Evolutionary conservation across 306 rosid species (phyloP).

Genomic region (Begonia peltatifolia): DNA sequence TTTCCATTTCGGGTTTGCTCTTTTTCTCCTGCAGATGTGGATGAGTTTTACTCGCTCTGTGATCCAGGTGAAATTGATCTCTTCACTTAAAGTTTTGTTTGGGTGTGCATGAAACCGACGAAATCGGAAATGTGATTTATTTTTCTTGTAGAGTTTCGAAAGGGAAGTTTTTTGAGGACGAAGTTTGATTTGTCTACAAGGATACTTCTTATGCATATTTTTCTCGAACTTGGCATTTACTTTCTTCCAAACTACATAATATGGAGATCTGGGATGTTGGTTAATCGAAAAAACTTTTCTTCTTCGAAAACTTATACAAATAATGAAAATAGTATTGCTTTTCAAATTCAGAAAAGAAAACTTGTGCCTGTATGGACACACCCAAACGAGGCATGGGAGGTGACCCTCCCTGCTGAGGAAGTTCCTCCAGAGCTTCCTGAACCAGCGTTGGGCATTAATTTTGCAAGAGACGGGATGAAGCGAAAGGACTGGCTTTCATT

Average conservation of each 20-base stretch:
- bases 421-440: slow-evolving; percentile 54
- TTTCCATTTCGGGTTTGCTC: slow-evolving; percentile 5
- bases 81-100: neutral
- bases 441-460: slow-evolving; percentile 49
- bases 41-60: slow-evolving; percentile 34
- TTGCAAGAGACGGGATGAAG: slow-evolving; percentile 48
- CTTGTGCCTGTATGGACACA: slow-evolving; percentile 43
- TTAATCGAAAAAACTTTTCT: neutral
- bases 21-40: slow-evolving; percentile 26
- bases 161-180: too few species aligned
- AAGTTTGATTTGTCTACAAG: neutral
- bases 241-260: too few species aligned
- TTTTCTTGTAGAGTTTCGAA: too few species aligned
- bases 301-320: too few species aligned
- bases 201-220: too few species aligned
- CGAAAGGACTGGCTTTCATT: slow-evolving; percentile 47
- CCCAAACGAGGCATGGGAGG: slow-evolving; percentile 43
- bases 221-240: too few species aligned
- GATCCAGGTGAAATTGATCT: slow-evolving; percentile 32
- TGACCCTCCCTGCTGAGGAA: slow-evolving; percentile 39
- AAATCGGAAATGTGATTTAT: too few species aligned
- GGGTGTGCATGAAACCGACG: too few species aligned
- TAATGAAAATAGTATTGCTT: neutral
- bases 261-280: too few species aligned
- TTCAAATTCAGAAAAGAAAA: slow-evolving; percentile 30